Conservation (phyloP, 306 rosid species). For the Fagus crenata region DNA sequence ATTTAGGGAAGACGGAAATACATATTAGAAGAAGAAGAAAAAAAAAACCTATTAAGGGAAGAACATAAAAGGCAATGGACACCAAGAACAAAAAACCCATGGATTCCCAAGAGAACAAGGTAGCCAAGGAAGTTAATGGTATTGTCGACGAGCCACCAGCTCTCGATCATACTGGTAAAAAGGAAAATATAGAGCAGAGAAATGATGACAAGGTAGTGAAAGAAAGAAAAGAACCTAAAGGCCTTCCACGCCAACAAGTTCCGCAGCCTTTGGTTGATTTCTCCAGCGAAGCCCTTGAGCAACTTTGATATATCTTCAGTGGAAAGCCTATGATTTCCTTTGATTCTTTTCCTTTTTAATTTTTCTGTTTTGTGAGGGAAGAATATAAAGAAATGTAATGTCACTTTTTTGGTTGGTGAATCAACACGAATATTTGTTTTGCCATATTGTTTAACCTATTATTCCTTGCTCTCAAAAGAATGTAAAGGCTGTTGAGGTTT, state of each 20-base stretch:
- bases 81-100: background rate
- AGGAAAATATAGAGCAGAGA: background rate
- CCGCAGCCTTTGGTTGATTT: constrained; percentile 21
- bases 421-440: no score
- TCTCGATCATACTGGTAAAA: background rate
- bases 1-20: no score
- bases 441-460: no score
- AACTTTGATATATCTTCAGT: background rate
- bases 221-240: constrained; percentile 5
- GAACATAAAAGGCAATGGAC: background rate
- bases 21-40: no score
- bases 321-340: background rate
- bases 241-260: constrained; percentile 26
- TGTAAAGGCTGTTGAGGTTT: no score
- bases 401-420: no score
- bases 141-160: background rate
- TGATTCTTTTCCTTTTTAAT: background rate
- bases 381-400: no score
- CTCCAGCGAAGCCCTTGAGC: constrained; percentile 22
- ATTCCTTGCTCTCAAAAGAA: no score
- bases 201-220: background rate
- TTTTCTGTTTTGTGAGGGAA: no score
- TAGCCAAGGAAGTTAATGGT: constrained; percentile 3
- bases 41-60: background rate
- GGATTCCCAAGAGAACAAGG: constrained; percentile 8